Base-by-base conservation (phyloP, 1,139 yeast species). In the Oligophagozyma castellii region DNA sequence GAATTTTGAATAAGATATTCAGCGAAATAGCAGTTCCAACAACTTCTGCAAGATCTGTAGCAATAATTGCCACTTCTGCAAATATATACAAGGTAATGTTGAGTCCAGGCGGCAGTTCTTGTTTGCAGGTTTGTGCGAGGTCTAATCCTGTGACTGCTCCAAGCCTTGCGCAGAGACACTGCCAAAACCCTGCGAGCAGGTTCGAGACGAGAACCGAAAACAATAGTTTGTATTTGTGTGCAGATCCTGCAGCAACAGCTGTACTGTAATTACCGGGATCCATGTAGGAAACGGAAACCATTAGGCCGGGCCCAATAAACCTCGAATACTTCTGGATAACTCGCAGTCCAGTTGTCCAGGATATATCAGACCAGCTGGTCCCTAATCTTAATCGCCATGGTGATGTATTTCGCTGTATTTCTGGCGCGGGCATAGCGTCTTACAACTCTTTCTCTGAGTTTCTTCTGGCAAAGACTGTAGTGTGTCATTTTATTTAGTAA, bases 231-330 rank as follows among this genome's bases (percentile, higher is more conserved):
- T 76, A 77, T 33, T 70, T 66, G 45, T 73, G 77, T 42, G 70
- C 69, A 19, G 86, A 78, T 5, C 89, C 89, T 1, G 84, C 75
- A 12, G 79, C 73, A 2, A 78, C 86, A 1, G 86, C 79, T 0
- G 86, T 76, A 28, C 80, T 72, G 48, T 76, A 78, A 48, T 78
- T 78, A 2, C 92, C 92, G 0, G 89, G 89, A 46, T 78, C 89
- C 69, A 78, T 73, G 46, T 77, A 78, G 2, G 84, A 75, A 22
- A 79, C 84, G 11, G 80, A 67, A 3, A 78, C 79, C 65, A 77
- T 66, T 19, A 78, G 56, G 0, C 92, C 92, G 0, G 92, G 92
- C 0, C 92, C 89, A n/a, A 78, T 59, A 44, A 77, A 78, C 29
- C 65, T 59, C 7, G 64, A 53, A 43, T 74, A 71, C 45, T 75